These are phyloP conservation scores for Euclidium syriacum DNA, from an alignment of 345 rosid genomes.

Conservation along the genomic window DNA sequence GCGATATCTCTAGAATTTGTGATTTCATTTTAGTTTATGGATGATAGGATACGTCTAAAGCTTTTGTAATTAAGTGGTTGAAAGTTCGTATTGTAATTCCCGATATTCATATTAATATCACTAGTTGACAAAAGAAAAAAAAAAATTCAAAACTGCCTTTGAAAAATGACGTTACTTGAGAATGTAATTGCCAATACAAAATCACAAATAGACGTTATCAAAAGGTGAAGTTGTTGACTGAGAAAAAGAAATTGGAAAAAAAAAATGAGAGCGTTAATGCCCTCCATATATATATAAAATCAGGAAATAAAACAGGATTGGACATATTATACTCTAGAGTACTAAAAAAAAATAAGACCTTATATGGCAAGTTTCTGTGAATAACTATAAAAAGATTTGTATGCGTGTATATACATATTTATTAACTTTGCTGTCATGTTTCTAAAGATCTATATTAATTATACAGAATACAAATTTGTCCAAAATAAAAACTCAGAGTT, in stretches of 20 bases:
- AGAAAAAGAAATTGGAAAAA: not conserved
- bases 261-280: slow-evolving; percentile 8
- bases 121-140: no score
- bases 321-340: slow-evolving; percentile 6
- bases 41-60: no score
- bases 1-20: no score
- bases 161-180: slow-evolving; percentile 5
- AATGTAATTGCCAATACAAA: not conserved
- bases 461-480: not conserved
- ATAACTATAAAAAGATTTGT: not conserved
- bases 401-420: not conserved
- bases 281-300: not conserved
- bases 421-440: not conserved
- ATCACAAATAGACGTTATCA: slow-evolving; percentile 8
- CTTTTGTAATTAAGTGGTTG: no score
- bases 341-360: not conserved
- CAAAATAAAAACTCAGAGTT: not conserved
- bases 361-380: slow-evolving; percentile 3
- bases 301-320: slow-evolving; percentile 6
- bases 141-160: not conserved
- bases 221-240: slow-evolving; percentile 12
- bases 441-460: not conserved
- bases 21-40: no score
- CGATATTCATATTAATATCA: no score
- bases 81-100: no score